These are phyloP conservation scores for Sclerotinia sclerotiorum DNA, from an alignment of 2,329 filamentous ascomycete species.

Conservation along the genomic window DNA sequence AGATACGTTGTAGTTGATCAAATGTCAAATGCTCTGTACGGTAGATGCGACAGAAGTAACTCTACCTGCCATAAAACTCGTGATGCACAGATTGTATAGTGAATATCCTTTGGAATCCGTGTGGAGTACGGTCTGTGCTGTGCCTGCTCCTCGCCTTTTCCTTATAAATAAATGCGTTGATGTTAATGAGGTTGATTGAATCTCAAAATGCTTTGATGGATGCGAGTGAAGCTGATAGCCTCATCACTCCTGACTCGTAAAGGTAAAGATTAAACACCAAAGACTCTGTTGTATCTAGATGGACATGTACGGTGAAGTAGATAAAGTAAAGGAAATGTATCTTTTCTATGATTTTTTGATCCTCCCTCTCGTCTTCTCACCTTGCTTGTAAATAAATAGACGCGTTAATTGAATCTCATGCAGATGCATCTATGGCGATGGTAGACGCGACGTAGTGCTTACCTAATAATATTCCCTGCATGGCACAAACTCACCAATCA, in stretches of 20 bases:
- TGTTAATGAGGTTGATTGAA: not conserved
- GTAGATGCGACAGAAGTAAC: not conserved
- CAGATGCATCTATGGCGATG: not conserved
- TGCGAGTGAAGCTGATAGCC: too few relatives aligned
- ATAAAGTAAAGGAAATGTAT: too few relatives aligned
- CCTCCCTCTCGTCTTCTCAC: not conserved
- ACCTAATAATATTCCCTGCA: not conserved
- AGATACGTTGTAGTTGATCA: not conserved
- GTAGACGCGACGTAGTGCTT: constrained; percentile 1
- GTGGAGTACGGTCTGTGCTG: not conserved
- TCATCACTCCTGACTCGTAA: too few relatives aligned
- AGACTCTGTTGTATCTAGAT: too few relatives aligned
- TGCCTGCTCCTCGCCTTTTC: not conserved
- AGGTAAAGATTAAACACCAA: too few relatives aligned
- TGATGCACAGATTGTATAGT: not conserved
- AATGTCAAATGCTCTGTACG: not conserved
- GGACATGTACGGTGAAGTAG: too few relatives aligned
- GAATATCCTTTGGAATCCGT: not conserved
- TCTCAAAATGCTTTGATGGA: not conserved
- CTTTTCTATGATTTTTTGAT: not conserved
- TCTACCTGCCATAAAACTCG: not conserved
- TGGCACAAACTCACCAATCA: constrained; percentile 1
- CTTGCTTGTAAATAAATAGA: not conserved
- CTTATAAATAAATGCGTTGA: too few relatives aligned
- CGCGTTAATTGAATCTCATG: constrained; percentile 5